Base-by-base conservation (phyloP, 805 yeast species). In the Teunomyces kruisii region DNA sequence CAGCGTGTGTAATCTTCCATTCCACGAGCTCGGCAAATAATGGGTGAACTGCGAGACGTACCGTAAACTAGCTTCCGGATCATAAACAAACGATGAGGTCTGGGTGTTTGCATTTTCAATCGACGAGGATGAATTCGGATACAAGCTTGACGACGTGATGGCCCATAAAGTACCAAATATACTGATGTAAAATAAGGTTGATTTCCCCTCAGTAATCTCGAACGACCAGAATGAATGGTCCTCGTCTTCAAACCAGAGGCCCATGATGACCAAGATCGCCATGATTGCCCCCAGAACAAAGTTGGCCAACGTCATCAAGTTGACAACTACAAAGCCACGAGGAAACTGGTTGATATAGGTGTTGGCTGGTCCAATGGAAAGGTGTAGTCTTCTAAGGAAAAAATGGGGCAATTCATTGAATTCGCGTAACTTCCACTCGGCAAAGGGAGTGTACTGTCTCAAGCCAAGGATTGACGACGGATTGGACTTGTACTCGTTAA, bases 371-470 rank as follows among this genome's bases (percentile, higher is more conserved):
- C 80, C 86, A 26, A 81, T 78, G 42, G 97, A 88, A 48, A 88
- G 66, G 39, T 83, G 87, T 32, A 94, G 66, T 40, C 99, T 73
- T 54, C 84, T 82, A 45, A 82, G 81, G 65, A 94, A 94, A 22
- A 92, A 75, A 64, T 94, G 99, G 36, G 88, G 88, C 7, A 94
- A 73, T 60, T 94, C 99, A 64, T 94, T 94, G 60, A 86, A 88
- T 57, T 94, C 99, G 45, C 99, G 73, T 57, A 94, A 78, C 60
- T 85, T 88, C 98, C 98, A 94, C 56, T 87, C 91, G 0, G 98
- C 97, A 65, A 80, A 80, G 0, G 97, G 97, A 0, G 98, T 88
- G 59, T 89, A 94, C 55, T 90, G 96, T 39, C 99, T 72, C 42
- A 70, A 59, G 3, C 72, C 73, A 2, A 90, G 75, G 44, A 94